These are phyloP conservation scores for Ophiobolus disseminans DNA, from an alignment of 2,329 filamentous ascomycete genomes.

Conservation along the genomic window DNA sequence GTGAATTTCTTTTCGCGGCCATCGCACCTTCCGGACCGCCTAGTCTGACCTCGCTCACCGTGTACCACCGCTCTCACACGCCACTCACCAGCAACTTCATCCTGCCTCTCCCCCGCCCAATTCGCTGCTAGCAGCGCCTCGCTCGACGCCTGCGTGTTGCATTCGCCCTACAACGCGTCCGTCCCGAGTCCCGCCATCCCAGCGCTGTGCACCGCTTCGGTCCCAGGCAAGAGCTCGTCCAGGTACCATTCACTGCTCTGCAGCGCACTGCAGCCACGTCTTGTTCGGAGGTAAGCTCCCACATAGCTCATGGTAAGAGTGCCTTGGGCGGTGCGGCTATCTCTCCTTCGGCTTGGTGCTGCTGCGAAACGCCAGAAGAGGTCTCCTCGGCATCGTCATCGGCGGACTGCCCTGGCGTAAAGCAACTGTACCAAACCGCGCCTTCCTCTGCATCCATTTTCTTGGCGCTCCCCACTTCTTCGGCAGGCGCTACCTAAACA, in stretches of 20 bases:
- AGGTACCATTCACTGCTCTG: constrained; percentile 5
- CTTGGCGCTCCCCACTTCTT: constrained; percentile 17
- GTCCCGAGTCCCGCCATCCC: constrained; percentile 31
- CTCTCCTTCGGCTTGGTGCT: constrained; percentile 36
- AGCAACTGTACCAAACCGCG: not conserved
- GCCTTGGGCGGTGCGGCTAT: constrained; percentile 28
- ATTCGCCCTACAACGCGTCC: constrained; percentile 24
- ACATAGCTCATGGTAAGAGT: constrained; percentile 31
- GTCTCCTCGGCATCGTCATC: constrained; percentile 22
- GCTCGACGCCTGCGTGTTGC: constrained; percentile 31
- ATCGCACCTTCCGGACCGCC: constrained; percentile 18
- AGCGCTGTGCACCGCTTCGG: constrained; percentile 25
- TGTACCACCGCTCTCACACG: constrained; percentile 36
- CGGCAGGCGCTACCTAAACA: constrained; percentile 17
- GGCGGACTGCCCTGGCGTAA: not conserved
- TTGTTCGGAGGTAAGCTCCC: constrained; percentile 29
- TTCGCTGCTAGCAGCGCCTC: constrained; percentile 18
- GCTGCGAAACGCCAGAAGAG: constrained; percentile 35
- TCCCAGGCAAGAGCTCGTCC: constrained; percentile 21
- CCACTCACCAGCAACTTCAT: constrained; percentile 27
- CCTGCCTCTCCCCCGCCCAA: constrained; percentile 10
- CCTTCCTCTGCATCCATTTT: not conserved
- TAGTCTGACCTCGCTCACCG: constrained; percentile 23
- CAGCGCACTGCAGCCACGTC: constrained; percentile 45
- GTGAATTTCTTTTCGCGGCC: constrained; percentile 24